Percentiles rank a stretch among this genome's conserved stretches.
Conservation (phyloP, 2,329 filamentous ascomycete genomes). For the Colletotrichum filicis region DNA sequence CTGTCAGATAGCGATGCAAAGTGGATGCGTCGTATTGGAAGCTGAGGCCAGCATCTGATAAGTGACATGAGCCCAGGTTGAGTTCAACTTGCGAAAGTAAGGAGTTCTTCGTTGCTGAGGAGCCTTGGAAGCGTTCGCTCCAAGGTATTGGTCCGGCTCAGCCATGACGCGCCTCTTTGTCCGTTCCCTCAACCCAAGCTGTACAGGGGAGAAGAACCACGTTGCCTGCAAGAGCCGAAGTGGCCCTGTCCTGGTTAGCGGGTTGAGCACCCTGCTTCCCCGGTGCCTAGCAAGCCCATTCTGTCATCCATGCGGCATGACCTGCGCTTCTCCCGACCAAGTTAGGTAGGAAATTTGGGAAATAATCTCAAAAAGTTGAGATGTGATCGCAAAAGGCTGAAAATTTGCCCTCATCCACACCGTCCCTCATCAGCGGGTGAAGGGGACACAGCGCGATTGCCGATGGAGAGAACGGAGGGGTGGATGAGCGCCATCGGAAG, state of each 20-base stretch:
- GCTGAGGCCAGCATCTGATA: constrained; percentile 26
- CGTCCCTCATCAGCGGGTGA: background rate
- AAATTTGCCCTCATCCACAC: constrained; percentile 20
- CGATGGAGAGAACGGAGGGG: constrained; percentile 9
- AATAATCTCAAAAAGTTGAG: constrained; percentile 21
- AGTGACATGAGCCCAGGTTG: constrained; percentile 14
- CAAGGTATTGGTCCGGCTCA: background rate
- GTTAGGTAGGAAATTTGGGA: constrained; percentile 9
- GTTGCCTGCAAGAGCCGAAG: constrained; percentile 27
- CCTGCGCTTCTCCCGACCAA: constrained; percentile 18
- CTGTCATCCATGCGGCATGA: constrained; percentile 24
- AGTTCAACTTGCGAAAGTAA: constrained; percentile 21
- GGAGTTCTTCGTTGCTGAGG: background rate
- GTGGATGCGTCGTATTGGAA: constrained; percentile 8
- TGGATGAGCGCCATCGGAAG: constrained; percentile 10
- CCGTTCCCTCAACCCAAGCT: constrained; percentile 21
- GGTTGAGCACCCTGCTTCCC: constrained; percentile 31
- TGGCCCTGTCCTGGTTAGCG: constrained; percentile 29
- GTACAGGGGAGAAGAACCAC: constrained; percentile 14
- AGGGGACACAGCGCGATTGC: constrained; percentile 14
- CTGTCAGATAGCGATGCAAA: background rate
- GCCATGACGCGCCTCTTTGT: constrained; percentile 24
- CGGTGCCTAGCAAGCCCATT: constrained; percentile 30
- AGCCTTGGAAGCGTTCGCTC: background rate
- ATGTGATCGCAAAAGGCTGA: constrained; percentile 20